Base-by-base conservation (phyloP, 495 filamentous ascomycete genomes). In the Neurospora cerealis region DNA sequence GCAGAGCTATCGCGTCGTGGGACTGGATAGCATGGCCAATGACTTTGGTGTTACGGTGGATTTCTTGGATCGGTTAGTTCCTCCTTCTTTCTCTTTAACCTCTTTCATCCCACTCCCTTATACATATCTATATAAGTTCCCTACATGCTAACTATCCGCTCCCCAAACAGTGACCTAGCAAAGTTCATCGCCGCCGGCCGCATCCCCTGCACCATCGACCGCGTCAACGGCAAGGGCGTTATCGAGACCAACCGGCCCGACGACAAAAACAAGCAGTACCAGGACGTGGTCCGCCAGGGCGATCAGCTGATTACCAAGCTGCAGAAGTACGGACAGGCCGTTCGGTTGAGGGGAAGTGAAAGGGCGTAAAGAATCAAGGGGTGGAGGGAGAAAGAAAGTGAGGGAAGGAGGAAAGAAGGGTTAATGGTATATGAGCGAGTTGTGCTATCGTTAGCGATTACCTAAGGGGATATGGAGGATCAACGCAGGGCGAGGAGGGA, bases 231-330 rank as follows among this genome's bases (percentile, higher is more conserved):
- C 74, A 94, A 96, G 76, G 95, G 94, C 44, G 92, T 98, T 79
- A 98, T 99, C 78, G 96, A 98, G 87, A 99, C 95, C 36, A 97
- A 97, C 83, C 87, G 96, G 70, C 95, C 96, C 5, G 96, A 98
- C 79, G 94, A 97, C 82, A 98, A 98, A 89, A 97, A 98, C 87
- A 97, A 96, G 86, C 96, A 99, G 83, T 99, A 98, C 81, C 90
- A 94, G 70, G 96, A 98, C 78, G 93, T 98, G 41, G 93, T 99
- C 70, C 96, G 95, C 86, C 95, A 98, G 79, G 96, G 96, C 37
- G 96, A 99, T 83, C 91, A 95, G 78, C 84, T 99, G 69, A 97
- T 99, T 81, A 99, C 96, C 74, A 99, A 99, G 87, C 86, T 99
- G 70, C 96, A 99, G 85, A 99, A 98, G 85, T 99, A 98, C 79